Conservation (phyloP, 768 basidiomycete genomes). For the Lenzites betulinus region DNA sequence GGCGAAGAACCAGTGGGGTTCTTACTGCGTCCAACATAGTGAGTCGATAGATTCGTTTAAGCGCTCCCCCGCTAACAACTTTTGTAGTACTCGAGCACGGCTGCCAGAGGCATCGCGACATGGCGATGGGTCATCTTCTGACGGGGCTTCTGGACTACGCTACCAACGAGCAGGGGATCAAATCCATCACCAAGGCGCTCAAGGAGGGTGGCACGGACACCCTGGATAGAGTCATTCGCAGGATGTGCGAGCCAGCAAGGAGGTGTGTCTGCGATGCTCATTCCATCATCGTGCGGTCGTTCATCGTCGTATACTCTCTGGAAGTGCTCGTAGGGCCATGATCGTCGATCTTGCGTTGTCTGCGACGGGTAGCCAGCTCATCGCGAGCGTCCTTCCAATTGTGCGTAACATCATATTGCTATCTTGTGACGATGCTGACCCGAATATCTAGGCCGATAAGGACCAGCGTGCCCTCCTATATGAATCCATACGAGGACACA, state of each 20-base stretch:
- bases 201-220: conserved; percentile 84
- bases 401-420: conserved; percentile 40
- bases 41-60: conserved; percentile 29
- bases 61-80: not conserved
- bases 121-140: conserved; percentile 79
- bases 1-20: conserved; percentile 87
- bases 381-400: conserved; percentile 77
- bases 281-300: not conserved
- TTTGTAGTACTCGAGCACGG: conserved; percentile 80
- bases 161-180: conserved; percentile 84
- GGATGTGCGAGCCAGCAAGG: conserved; percentile 87
- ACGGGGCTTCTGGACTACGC: conserved; percentile 78
- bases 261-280: conserved; percentile 45
- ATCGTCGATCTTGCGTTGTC: conserved; percentile 86
- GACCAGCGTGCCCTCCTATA: conserved; percentile 82
- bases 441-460: conserved; percentile 66
- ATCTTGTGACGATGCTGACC: not conserved
- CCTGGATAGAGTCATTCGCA: conserved; percentile 68
- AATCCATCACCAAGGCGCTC: conserved; percentile 83
- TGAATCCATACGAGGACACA: conserved; percentile 85
- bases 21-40: conserved; percentile 88
- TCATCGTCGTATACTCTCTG: conserved; percentile 17
- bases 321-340: conserved; percentile 74
- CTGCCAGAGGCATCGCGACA: conserved; percentile 68
- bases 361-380: conserved; percentile 82